phyloP scores from a whole-genome alignment of 768 basidiomycete species.

The Tylopilus subfusipes region DNA sequence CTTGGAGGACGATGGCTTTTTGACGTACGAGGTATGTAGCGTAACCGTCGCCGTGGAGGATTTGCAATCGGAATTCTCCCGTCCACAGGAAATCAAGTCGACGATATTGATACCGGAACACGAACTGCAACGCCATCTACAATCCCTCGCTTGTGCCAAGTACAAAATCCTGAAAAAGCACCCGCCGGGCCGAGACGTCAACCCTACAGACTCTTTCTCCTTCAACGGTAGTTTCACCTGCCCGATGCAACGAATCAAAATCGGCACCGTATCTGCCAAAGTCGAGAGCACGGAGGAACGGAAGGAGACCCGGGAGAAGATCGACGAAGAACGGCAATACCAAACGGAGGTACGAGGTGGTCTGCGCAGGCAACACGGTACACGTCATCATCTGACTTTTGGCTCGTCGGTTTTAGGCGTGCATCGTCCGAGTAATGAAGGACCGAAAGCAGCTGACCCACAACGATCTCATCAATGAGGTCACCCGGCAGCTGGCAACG shows the following conservation, averaged over 20 bases:
- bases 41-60: not conserved
- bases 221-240: slow-evolving; percentile 84
- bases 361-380: not conserved
- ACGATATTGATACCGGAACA: slow-evolving; percentile 68
- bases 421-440: slow-evolving; percentile 97
- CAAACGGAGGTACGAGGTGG: slow-evolving; percentile 71
- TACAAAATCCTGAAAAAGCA: slow-evolving; percentile 90
- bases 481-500: slow-evolving; percentile 76
- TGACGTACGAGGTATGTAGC: slow-evolving; percentile 69
- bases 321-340: slow-evolving; percentile 89
- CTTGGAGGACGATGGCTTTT: slow-evolving; percentile 57
- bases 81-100: slow-evolving; percentile 74
- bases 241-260: slow-evolving; percentile 88
- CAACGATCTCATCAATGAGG: slow-evolving; percentile 86
- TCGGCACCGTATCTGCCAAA: slow-evolving; percentile 81
- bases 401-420: slow-evolving; percentile 67
- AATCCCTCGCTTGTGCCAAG: slow-evolving; percentile 94
- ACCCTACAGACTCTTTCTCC: slow-evolving; percentile 73
- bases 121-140: slow-evolving; percentile 89
- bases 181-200: slow-evolving; percentile 82
- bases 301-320: slow-evolving; percentile 82
- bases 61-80: not conserved
- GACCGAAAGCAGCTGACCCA: slow-evolving; percentile 86
- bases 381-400: slow-evolving; percentile 4
- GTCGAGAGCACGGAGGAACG: slow-evolving; percentile 86